Evolutionary conservation across 2,329 filamentous ascomycete species (phyloP).

Genomic region (Cladorrhinum sp.): DNA sequence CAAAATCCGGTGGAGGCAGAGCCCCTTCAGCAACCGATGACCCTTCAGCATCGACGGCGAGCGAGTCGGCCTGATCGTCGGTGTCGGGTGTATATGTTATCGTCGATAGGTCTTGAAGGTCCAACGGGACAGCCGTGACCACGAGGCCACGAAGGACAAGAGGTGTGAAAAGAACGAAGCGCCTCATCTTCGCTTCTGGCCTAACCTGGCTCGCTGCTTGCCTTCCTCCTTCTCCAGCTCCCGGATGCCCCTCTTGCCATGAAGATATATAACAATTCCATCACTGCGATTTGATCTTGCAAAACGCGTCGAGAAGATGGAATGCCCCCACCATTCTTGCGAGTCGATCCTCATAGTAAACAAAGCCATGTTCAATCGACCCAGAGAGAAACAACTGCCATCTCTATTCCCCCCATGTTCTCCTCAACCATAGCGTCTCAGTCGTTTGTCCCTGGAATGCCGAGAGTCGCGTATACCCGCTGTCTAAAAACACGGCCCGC

Average conservation of each 20-base stretch:
- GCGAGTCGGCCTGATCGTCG: not conserved
- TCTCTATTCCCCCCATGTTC: not conserved
- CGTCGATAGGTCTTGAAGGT: not conserved
- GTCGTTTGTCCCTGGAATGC: constrained; percentile 4
- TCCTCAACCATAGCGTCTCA: not conserved
- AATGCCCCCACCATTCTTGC: constrained; percentile 5
- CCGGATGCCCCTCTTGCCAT: not conserved
- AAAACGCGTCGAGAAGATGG: constrained; percentile 5
- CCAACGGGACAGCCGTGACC: constrained; percentile 9
- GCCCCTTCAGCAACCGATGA: not conserved
- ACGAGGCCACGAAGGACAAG: constrained; percentile 13
- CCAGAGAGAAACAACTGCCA: not conserved
- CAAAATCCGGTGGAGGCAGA: not conserved
- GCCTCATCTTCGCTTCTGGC: constrained; percentile 18
- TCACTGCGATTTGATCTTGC: not conserved
- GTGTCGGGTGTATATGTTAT: not conserved
- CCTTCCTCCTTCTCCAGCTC: not conserved
- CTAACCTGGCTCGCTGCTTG: constrained; percentile 5
- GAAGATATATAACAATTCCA: constrained; percentile 17
- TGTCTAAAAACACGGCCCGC: constrained; percentile 7
- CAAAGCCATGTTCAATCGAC: not conserved
- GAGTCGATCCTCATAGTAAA: constrained; percentile 1
- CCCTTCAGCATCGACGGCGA: not conserved
- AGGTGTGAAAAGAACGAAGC: constrained; percentile 4
- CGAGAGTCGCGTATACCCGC: not conserved